Base-by-base conservation (phyloP, 2,329 filamentous ascomycete genomes). In the Fusarium drepaniforme region DNA sequence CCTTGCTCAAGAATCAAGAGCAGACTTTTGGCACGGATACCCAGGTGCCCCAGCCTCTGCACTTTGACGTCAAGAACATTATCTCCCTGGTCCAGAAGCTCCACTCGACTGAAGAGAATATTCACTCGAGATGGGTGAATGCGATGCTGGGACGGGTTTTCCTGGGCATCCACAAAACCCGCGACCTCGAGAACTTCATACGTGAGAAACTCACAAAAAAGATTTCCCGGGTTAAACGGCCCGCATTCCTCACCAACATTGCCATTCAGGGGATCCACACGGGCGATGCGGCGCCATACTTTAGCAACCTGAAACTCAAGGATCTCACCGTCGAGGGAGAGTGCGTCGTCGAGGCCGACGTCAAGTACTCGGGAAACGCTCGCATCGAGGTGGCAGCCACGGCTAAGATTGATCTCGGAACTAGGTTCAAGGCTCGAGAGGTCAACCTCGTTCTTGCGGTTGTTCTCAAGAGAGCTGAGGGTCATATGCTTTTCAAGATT, bases 271-370 rank as follows among this genome's bases (percentile, higher is more conserved):
- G 91, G 63, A 95, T 99, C 64, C 91, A 97, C 78, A 94, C 96
- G 74, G 97, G 97, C 5, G 93, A 97, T 75, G 91, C 94, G 1
- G 94, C 95, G 2, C 97, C 97, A 0, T 94, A 95, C 74, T 91
- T 99, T 77, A 97, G 94, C 8, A 98, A 98, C 74, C 93, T 96
- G 18, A 92, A 93, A 68, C 88, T 98, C 46, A 96, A 92, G 79
- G 96, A 98, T 77, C 86, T 99, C 68, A 98, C 93, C 1, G 93
- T 98, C 3, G 95, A 98, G 75, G 97, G 97, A 8, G 96, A 98
- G 80, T 94, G 95, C 78, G 91, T 93, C 11, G 89, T 97, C 53
- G 96, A 98, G 82, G 92, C 94, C 12, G 96, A 98, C 81, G 85
- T 98, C 65, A 93, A 92, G 75, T 99, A 99, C 83, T 93, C 92